Evolutionary conservation across 139 green algal species (phyloP).

Genomic region (Zygnema cylindricum): DNA sequence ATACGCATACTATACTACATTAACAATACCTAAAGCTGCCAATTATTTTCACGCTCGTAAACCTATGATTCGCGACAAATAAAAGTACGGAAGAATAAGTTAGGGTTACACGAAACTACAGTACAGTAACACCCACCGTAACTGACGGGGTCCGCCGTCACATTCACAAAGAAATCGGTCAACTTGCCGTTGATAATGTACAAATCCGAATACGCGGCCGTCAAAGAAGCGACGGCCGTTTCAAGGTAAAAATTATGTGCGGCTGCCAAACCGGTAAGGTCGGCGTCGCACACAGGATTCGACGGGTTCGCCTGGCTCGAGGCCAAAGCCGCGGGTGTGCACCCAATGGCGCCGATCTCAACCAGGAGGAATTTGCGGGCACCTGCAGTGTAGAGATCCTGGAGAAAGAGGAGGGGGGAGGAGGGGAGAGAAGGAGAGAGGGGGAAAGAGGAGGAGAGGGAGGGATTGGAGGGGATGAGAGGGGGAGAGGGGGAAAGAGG

Average conservation of each 20-base stretch:
- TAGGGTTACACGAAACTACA: no score
- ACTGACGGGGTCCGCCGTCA: not conserved
- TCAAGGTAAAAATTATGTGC: not conserved
- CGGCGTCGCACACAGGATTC: not conserved
- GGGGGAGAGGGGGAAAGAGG: no score
- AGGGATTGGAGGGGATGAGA: no score
- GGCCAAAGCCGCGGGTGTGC: not conserved
- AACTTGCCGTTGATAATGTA: not conserved
- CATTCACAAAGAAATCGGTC: not conserved
- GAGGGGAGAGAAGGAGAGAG: no score
- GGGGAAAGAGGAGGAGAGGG: no score
- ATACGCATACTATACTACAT: no score
- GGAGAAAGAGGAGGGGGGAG: no score
- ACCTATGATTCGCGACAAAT: no score
- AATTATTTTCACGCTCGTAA: no score
- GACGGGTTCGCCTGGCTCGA: not conserved
- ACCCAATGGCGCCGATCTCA: constrained; percentile 3
- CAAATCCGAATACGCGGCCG: not conserved
- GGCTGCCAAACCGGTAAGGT: not conserved
- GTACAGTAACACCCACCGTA: not conserved
- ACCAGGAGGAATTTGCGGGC: not conserved
- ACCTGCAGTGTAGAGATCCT: not conserved
- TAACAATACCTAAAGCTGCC: no score
- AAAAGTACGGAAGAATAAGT: no score
- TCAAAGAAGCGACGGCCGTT: not conserved